phyloP scores from a whole-genome alignment of 2,329 filamentous ascomycete genomes.

The Penicillium janthinellum region DNA sequence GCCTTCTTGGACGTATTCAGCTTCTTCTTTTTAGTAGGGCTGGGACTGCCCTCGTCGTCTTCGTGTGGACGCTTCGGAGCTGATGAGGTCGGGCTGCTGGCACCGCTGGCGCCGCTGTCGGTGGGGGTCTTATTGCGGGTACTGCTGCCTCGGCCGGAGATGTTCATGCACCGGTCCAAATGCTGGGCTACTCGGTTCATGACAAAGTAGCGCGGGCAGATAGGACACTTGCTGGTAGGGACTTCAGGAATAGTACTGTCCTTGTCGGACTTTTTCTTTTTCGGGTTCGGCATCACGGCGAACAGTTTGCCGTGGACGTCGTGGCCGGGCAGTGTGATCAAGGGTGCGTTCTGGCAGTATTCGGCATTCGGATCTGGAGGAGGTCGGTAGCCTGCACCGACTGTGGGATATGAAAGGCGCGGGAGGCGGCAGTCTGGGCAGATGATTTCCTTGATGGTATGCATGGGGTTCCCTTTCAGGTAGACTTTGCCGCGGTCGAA shows the following conservation, averaged over 20 bases:
- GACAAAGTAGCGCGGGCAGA: constrained; percentile 62
- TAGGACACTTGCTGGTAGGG: constrained; percentile 56
- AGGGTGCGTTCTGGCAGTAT: constrained; percentile 63
- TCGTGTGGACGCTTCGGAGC: constrained; percentile 42
- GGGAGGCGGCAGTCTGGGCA: constrained; percentile 64
- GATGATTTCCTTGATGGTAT: constrained; percentile 60
- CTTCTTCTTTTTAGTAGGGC: constrained; percentile 55
- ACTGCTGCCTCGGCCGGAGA: constrained; percentile 55
- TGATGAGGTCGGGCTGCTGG: constrained; percentile 37
- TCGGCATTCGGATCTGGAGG: constrained; percentile 54
- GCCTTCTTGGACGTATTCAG: constrained; percentile 41
- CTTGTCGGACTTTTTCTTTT: constrained; percentile 40
- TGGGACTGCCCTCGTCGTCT: constrained; percentile 47
- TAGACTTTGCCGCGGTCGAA: constrained; percentile 57
- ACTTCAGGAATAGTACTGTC: constrained; percentile 31
- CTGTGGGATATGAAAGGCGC: constrained; percentile 59
- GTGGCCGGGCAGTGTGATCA: constrained; percentile 59
- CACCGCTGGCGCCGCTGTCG: constrained; percentile 47
- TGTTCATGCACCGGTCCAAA: constrained; percentile 62
- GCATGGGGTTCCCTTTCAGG: constrained; percentile 60
- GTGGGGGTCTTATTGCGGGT: constrained; percentile 46
- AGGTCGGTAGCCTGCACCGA: constrained; percentile 52
- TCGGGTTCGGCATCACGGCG: constrained; percentile 51
- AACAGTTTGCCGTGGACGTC: constrained; percentile 62
- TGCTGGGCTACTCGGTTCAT: constrained; percentile 64